A percentile compares a stretch with the other conserved stretches of the same genome.
These are phyloP conservation scores for Cenchrus americanus DNA, from an alignment of 176 grass and related monocot species.

Conservation along the genomic window DNA sequence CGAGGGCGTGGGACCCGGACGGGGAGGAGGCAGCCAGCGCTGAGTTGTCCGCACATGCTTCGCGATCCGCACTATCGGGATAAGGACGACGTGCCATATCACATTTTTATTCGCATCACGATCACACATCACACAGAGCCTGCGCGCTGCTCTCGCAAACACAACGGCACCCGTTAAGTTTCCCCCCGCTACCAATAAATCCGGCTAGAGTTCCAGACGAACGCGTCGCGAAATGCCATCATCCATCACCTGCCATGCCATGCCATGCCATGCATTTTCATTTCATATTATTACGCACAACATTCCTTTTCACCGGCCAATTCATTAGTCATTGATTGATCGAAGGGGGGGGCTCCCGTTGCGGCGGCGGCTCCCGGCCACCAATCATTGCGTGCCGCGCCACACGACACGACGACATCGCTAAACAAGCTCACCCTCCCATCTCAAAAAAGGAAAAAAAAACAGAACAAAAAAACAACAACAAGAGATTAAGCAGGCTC, in stretches of 20 bases:
- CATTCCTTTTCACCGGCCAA: neutral
- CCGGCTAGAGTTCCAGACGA: too few species aligned
- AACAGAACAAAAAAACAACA: neutral
- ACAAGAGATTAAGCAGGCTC: neutral
- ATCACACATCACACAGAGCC: neutral
- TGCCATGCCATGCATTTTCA: too few species aligned
- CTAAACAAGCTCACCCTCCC: neutral
- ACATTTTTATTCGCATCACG: neutral
- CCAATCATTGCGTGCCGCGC: neutral
- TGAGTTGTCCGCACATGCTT: slow-evolving; percentile 27
- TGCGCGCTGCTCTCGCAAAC: too few species aligned
- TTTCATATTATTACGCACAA: neutral
- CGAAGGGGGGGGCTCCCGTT: neutral
- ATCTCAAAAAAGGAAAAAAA: neutral
- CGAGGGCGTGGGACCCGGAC: neutral
- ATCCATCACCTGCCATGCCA: too few species aligned
- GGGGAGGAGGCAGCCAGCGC: neutral
- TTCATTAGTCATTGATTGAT: neutral
- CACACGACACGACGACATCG: neutral
- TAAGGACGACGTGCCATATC: neutral
- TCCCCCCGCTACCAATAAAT: neutral
- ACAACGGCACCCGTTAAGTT: too few species aligned
- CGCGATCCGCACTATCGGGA: slow-evolving; percentile 12
- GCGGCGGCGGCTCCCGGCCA: neutral
- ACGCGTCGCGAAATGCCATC: neutral